phyloP scores from a whole-genome alignment of 805 yeast genomes.

The Wickerhamomyces queroliae region DNA sequence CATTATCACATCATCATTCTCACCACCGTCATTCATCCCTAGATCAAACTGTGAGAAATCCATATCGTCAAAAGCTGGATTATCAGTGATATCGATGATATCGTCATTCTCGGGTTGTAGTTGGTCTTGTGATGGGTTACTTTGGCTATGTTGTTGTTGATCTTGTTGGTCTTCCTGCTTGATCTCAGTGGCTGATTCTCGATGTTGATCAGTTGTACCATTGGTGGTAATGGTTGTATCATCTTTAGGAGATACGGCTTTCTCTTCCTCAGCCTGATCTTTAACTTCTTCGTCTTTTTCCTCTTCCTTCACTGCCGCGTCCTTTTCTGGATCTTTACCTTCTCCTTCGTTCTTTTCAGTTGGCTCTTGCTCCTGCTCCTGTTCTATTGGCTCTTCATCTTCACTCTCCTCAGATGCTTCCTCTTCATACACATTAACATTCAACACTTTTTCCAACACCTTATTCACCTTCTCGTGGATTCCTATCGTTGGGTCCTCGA shows the following conservation, averaged over 20 bases:
- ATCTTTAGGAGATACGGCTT: too few species aligned
- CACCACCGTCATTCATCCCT: constrained; percentile 8
- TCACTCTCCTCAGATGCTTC: constrained; percentile 6
- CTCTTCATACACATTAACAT: constrained; percentile 6
- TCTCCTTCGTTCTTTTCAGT: constrained; percentile 2
- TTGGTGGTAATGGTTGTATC: too few species aligned
- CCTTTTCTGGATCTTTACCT: neutral
- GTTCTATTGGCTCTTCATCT: too few species aligned
- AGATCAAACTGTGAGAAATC: constrained; percentile 13
- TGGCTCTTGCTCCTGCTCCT: constrained; percentile 7
- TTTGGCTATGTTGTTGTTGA: neutral
- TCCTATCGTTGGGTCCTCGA: constrained; percentile 7
- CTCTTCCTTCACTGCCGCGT: neutral
- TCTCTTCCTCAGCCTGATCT: too few species aligned
- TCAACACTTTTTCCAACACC: constrained; percentile 7
- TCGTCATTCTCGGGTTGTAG: neutral
- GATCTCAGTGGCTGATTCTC: neutral
- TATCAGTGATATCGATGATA: constrained; percentile 6
- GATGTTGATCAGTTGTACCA: too few species aligned
- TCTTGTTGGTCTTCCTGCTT: neutral
- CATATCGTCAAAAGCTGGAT: constrained; percentile 10
- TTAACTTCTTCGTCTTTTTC: neutral
- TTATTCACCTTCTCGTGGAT: constrained; percentile 6
- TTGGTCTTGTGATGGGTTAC: neutral
- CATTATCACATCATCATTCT: constrained; percentile 12